Evolutionary conservation across 345 rosid genomes (phyloP).

Genomic region (Dimocarpus longan): DNA sequence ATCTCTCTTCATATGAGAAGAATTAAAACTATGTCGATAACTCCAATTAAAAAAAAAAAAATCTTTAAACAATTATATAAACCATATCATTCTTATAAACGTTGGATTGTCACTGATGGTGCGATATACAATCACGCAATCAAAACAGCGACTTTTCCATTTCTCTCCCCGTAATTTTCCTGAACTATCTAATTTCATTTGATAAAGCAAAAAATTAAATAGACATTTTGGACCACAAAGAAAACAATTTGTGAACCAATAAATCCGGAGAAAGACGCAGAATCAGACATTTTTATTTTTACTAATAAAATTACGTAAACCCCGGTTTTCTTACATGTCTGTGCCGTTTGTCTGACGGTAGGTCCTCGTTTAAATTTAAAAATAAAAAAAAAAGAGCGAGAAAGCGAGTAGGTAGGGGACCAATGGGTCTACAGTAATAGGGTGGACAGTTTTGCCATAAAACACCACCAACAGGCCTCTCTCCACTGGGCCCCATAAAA

Average conservation of each 20-base stretch:
- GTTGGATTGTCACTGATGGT: too few relatives aligned
- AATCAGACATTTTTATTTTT: slow-evolving; percentile 14
- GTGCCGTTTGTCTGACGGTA: slow-evolving; percentile 41
- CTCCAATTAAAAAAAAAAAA: too few relatives aligned
- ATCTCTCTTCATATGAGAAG: too few relatives aligned
- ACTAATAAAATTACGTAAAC: slow-evolving; percentile 12
- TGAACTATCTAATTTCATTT: too few relatives aligned
- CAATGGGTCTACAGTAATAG: slow-evolving; percentile 31
- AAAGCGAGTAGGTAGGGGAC: slow-evolving; percentile 53
- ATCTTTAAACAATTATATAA: too few relatives aligned
- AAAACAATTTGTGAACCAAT: neutral
- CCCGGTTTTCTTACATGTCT: neutral
- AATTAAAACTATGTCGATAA: too few relatives aligned
- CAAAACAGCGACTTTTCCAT: too few relatives aligned
- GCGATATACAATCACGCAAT: too few relatives aligned
- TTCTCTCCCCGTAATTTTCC: too few relatives aligned
- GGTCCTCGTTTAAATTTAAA: neutral
- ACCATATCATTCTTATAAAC: too few relatives aligned
- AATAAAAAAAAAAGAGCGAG: neutral
- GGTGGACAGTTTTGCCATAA: slow-evolving; percentile 49
- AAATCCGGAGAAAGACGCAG: slow-evolving; percentile 10
- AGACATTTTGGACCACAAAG: neutral
- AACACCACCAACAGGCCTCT: slow-evolving; percentile 37
- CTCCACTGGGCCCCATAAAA: slow-evolving; percentile 29
- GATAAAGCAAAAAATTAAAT: too few relatives aligned